Percentiles rank a stretch among this genome's conserved stretches.
Evolutionary conservation across 331 rosid genomes (phyloP).

Genomic region (Malus hybrid): DNA sequence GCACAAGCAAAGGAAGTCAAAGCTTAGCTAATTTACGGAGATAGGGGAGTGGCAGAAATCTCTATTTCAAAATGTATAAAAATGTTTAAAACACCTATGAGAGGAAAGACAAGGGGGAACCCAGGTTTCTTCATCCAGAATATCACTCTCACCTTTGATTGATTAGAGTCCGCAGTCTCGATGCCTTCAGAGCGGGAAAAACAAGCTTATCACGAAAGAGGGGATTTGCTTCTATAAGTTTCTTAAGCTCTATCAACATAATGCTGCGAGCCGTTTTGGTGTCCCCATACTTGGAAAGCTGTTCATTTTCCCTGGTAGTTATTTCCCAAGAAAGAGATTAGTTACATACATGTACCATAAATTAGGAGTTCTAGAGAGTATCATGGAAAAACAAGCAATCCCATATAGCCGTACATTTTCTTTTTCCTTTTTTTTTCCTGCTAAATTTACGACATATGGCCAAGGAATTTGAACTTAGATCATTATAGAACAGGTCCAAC

Average conservation of each 20-base stretch:
- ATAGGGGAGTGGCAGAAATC: not conserved
- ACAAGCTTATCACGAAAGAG: slow-evolving; percentile 73
- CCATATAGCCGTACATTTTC: not conserved
- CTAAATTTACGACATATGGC: not conserved
- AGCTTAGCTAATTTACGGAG: not conserved
- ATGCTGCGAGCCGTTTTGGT: slow-evolving; percentile 78
- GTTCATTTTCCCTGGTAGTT: slow-evolving; percentile 72
- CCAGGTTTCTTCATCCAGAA: slow-evolving; percentile 5
- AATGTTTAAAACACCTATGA: not conserved
- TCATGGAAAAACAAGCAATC: not conserved
- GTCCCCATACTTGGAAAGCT: slow-evolving; percentile 82
- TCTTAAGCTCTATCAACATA: slow-evolving; percentile 80
- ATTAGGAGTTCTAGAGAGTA: not conserved
- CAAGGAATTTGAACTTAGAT: not conserved
- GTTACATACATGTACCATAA: not conserved
- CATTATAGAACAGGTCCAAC: not conserved
- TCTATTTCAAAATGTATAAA: too few species aligned
- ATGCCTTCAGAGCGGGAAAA: slow-evolving; percentile 61
- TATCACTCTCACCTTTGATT: slow-evolving; percentile 63
- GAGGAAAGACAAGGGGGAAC: not conserved
- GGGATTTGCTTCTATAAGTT: slow-evolving; percentile 80
- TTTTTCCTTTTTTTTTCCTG: not conserved
- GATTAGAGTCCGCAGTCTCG: slow-evolving; percentile 75
- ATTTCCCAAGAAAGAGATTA: slow-evolving; percentile 11
- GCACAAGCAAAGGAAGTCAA: not conserved